Conservation (phyloP, 129 eudicot species). For the Flaveria bidentis region DNA sequence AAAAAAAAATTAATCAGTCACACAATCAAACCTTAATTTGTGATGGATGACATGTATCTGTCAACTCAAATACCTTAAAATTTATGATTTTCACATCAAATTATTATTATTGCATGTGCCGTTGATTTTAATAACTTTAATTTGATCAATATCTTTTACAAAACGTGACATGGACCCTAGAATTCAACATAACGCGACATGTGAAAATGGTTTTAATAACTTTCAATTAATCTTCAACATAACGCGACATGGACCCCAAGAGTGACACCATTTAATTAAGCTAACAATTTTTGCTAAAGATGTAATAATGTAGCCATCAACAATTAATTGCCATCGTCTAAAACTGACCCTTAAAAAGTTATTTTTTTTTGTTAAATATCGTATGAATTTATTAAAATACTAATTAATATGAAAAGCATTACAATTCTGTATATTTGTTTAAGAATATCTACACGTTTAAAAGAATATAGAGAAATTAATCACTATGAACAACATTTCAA, state of each 20-base stretch:
- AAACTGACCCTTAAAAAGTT: not conserved
- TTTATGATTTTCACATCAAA: not conserved
- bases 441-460: not conserved
- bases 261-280: not conserved
- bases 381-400: not conserved
- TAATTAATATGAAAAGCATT: not conserved
- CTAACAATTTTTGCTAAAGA: not conserved
- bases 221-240: not conserved
- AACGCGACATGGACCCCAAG: not conserved
- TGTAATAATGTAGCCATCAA: not conserved
- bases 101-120: slow-evolving; percentile 4
- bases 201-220: not conserved
- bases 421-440: not conserved
- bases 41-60: slow-evolving; percentile 5
- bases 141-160: too few relatives aligned
- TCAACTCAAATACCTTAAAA: not conserved
- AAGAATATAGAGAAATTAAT: too few relatives aligned
- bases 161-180: not conserved
- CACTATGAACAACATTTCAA: too few relatives aligned
- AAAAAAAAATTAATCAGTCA: not conserved
- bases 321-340: not conserved
- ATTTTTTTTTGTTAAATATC: not conserved
- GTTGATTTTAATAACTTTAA: not conserved
- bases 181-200: not conserved
- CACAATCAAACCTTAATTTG: not conserved